A percentile compares a stretch with the other conserved stretches of the same genome.
phyloP scores from a whole-genome alignment of 2,329 filamentous ascomycete genomes.

The Orbilia quercus region DNA sequence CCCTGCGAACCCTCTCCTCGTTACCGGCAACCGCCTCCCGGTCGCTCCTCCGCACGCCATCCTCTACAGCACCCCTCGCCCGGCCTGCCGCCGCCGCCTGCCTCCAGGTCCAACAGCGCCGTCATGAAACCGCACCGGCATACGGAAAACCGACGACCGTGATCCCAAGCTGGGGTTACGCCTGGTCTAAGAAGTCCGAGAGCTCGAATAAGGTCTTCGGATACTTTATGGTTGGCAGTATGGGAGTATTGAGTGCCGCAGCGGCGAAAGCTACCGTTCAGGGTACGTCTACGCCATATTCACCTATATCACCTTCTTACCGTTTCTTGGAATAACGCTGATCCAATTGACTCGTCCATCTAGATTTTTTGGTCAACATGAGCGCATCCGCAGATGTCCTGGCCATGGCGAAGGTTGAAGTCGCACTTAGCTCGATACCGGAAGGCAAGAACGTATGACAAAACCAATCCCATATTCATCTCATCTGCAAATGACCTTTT shows the following conservation, averaged over 20 bases:
- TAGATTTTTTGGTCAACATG: constrained; percentile 99
- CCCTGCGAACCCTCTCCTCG: constrained; percentile 45
- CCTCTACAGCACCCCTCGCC: constrained; percentile 44
- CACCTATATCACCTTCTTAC: constrained; percentile 16
- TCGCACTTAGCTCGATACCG: constrained; percentile 89
- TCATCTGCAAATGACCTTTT: not conserved
- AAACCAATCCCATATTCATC: not conserved
- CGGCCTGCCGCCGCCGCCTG: constrained; percentile 44
- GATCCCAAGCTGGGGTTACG: constrained; percentile 90
- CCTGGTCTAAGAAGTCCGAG: constrained; percentile 76
- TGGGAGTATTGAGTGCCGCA: constrained; percentile 90
- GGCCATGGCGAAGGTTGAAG: constrained; percentile 99
- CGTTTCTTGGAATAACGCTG: constrained; percentile 41
- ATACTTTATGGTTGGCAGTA: constrained; percentile 98
- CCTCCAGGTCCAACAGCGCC: constrained; percentile 48
- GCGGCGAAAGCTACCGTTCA: constrained; percentile 98
- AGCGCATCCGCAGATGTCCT: constrained; percentile 97
- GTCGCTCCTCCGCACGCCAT: constrained; percentile 52
- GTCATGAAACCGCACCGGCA: constrained; percentile 62
- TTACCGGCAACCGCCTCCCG: constrained; percentile 54
- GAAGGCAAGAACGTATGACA: constrained; percentile 97
- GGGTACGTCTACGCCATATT: constrained; percentile 72
- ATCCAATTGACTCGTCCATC: constrained; percentile 59
- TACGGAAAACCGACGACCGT: constrained; percentile 70
- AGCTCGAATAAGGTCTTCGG: constrained; percentile 85